phyloP scores from a whole-genome alignment of 1,284 basidiomycete species.

The Cryptococcus floricola region DNA sequence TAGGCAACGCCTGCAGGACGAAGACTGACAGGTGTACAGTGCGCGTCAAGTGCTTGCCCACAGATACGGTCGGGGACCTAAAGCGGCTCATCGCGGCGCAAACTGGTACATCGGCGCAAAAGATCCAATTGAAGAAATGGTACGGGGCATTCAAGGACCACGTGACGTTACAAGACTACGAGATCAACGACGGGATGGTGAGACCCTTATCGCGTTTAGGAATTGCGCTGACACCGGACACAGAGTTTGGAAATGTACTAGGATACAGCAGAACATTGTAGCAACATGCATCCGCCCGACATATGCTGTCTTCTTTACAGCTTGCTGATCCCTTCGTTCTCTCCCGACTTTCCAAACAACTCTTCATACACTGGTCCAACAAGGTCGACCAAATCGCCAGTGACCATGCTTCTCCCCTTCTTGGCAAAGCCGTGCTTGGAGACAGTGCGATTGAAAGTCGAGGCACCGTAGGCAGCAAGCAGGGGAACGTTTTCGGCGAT shows the following conservation, averaged over 20 bases:
- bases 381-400: conserved; percentile 79
- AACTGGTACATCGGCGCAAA: conserved; percentile 76
- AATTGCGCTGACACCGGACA: neutral
- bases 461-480: conserved; percentile 81
- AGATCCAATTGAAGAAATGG: conserved; percentile 98
- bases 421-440: conserved; percentile 71
- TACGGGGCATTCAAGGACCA: conserved; percentile 92
- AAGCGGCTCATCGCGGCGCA: conserved; percentile 97
- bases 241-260: conserved; percentile 84
- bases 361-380: conserved; percentile 70
- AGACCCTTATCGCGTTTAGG: conserved; percentile 12
- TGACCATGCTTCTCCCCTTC: conserved; percentile 77
- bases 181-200: conserved; percentile 85
- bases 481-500: conserved; percentile 63
- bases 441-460: conserved; percentile 78
- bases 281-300: conserved; percentile 1
- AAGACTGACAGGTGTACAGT: conserved; percentile 54
- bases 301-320: conserved; percentile 2
- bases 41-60: conserved; percentile 85
- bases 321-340: conserved; percentile 3
- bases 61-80: conserved; percentile 94
- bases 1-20: conserved; percentile 6
- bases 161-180: conserved; percentile 89
- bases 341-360: conserved; percentile 56
- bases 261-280: neutral